phyloP scores from a whole-genome alignment of 148 eudicot species.

The Tetragonia tetragonoides region DNA sequence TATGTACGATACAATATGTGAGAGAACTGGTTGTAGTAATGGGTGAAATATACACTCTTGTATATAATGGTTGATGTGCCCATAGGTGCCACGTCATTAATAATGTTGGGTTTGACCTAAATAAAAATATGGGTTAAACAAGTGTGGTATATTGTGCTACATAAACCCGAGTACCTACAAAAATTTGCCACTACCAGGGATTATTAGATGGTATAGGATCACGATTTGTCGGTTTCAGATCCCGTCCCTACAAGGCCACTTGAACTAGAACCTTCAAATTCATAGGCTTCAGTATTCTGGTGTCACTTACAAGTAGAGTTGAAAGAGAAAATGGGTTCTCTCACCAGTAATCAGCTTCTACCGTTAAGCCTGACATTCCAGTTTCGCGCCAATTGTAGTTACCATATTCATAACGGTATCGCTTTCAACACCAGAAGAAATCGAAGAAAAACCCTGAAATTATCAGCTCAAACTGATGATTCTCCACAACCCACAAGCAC shows the following conservation, averaged over 20 bases:
- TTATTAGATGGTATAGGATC: neutral
- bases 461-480: conserved; percentile 33
- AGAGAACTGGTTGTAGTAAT: too few species aligned
- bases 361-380: conserved; percentile 19
- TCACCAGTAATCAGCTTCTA: conserved; percentile 26
- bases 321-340: conserved; percentile 17
- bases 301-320: neutral
- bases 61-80: too few species aligned
- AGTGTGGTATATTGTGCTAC: too few species aligned
- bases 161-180: too few species aligned
- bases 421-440: conserved; percentile 8
- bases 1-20: too few species aligned
- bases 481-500: conserved; percentile 27
- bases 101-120: too few species aligned
- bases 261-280: neutral
- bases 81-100: too few species aligned
- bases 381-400: conserved; percentile 28
- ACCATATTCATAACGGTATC: neutral
- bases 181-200: too few species aligned
- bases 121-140: too few species aligned
- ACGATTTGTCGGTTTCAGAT: too few species aligned
- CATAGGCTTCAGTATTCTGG: neutral
- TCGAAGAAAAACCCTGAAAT: conserved; percentile 17
- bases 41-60: too few species aligned
- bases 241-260: too few species aligned